phyloP scores from a whole-genome alignment of 2,329 filamentous ascomycete species.

The Botrytis byssoidea region DNA sequence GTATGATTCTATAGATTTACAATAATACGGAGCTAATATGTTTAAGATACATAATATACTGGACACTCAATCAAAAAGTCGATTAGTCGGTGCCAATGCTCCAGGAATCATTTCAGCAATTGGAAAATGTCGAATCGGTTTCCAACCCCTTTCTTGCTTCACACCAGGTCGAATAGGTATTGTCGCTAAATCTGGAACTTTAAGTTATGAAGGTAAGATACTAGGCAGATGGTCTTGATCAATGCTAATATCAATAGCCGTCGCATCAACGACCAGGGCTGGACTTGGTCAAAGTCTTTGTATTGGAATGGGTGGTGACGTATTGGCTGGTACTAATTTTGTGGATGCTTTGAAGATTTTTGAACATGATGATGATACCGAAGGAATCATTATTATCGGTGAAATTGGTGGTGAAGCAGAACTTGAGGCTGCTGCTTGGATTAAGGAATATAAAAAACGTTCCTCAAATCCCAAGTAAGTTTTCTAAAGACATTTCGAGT shows the following conservation, averaged over 20 bases:
- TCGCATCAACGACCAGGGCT: constrained; percentile 66
- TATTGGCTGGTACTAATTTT: constrained; percentile 71
- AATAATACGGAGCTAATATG: neutral
- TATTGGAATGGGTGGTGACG: constrained; percentile 72
- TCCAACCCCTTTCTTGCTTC: constrained; percentile 74
- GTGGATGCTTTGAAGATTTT: constrained; percentile 67
- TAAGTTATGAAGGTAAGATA: constrained; percentile 62
- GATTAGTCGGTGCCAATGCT: constrained; percentile 70
- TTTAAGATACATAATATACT: constrained; percentile 65
- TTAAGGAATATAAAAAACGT: constrained; percentile 60
- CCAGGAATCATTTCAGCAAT: constrained; percentile 73
- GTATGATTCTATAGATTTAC: constrained; percentile 43
- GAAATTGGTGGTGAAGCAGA: constrained; percentile 67
- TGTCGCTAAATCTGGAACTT: constrained; percentile 70
- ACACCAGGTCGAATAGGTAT: constrained; percentile 66
- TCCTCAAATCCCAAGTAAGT: constrained; percentile 61
- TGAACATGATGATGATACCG: constrained; percentile 62
- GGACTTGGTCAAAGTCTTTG: constrained; percentile 71
- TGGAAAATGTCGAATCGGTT: constrained; percentile 68
- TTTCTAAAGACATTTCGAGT: neutral
- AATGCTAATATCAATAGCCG: constrained; percentile 45
- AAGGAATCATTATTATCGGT: constrained; percentile 66
- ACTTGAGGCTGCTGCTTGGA: constrained; percentile 70
- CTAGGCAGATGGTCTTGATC: neutral
- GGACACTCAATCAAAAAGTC: constrained; percentile 64